Evolutionary conservation across 2,329 filamentous ascomycete genomes (phyloP), one percentile per base, ranked within the genome.

Genomic region (Ceratocystis harringtonii): DNA sequence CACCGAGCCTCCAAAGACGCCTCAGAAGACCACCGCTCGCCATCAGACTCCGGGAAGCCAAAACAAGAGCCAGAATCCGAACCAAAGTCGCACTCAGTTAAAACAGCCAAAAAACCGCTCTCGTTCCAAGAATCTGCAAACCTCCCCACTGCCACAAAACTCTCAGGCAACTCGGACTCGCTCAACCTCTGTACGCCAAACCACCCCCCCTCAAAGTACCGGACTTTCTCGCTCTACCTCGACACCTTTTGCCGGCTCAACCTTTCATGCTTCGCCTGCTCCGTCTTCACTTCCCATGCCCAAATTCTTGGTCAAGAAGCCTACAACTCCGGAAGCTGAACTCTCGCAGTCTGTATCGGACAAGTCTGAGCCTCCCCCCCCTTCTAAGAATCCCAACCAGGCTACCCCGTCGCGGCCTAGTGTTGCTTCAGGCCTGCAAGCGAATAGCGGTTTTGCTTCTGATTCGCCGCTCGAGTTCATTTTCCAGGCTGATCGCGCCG

Each of bases 231-330:
- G 50, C 3, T 65, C 66, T 22, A 55, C 43, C 30, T 62, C 66
- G 15, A 79, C 84, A 67, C 85, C 87, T 58, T 99, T 96, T 76
- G 94, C 94, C 48, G 94, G 92, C 15, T 88, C 92, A 43, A 95
- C 91, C 4, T 99, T 97, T 74, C 92, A 96, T 75, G 89, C 91
- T 50, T 97, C 94, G 7, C 94, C 94, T 22, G 92, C 92, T 1
- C 88, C 94, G 0, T 95, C 91, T 7, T 86, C 90, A 28, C 79
- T 99, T 41, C 94, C 94, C 0, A 88, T 96, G 67, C 94, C 94
- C 10, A 95, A 88, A 72, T 96, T 96, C 74, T 83, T 79, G 43
- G 87, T 88, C 32, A 92, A 88, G 71, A 65, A 65, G 43, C 17
- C 55, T 15, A 48, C 52, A 12, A 58, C 63, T 50, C 63, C 63